Base-by-base conservation (phyloP, 495 filamentous ascomycete species). In the Parathielavia appendiculata region DNA sequence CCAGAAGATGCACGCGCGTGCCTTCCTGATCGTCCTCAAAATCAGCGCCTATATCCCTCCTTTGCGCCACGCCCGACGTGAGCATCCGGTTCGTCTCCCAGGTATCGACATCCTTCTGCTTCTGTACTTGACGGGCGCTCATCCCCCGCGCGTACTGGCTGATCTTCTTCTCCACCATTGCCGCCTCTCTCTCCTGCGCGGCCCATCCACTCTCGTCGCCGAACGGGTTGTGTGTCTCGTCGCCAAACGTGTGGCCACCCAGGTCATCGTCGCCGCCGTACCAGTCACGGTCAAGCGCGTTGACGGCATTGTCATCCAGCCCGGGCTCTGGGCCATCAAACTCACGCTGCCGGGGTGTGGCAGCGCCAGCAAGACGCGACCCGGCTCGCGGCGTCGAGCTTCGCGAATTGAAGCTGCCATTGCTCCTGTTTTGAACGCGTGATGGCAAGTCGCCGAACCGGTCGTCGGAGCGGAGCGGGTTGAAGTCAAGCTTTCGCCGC, bases 31-130 rank as follows among this genome's bases (percentile, higher is more conserved):
- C 93, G 49, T 97, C 92, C 58, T 87, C 83, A 58, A 95, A 92
- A 62, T 92, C 90, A 22, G 81, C 78, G 34, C 86, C 85, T 62
- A 88, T 82, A 63, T 92, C 88, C 59, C 89, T 78, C 71, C 92
- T 76, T 71, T 97, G 95, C 16, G 95, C 95, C 48, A 97, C 92
- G 52, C 91, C 92, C 13, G 91, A 96, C 0, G 91, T 95, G 44
- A 97, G 84, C 95, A 99, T 97, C 39, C 93, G 89, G 73, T 99
- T 97, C 16, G 91, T 92, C 70, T 98, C 93, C 93, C 93, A 98
- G 30, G 90, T 91, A 77, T 98, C 93, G 23, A 88, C 87, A 68
- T 97, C 93, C 69, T 91, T 92, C 73, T 95, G 90, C 71, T 87
- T 92, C 69, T 93, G 89, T 16, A 86, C 71, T 46, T 86, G 84